A percentile compares a stretch with the other conserved stretches of the same genome.
These are phyloP conservation scores for Diaporthe citrichinensis DNA, from an alignment of 2,329 filamentous ascomycete genomes.

Conservation along the genomic window DNA sequence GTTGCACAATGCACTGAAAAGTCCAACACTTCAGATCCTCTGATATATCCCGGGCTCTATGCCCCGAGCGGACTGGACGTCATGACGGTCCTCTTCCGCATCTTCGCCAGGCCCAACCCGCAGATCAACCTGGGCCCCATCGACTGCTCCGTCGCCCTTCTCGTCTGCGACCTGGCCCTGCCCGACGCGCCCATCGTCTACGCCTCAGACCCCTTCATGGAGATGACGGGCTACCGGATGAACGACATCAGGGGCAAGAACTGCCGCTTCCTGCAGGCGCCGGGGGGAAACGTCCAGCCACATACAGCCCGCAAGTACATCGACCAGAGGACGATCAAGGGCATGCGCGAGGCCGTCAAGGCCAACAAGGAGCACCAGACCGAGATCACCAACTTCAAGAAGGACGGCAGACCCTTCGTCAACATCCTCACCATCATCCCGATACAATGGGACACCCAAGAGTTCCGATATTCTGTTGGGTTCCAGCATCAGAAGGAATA, in stretches of 20 bases:
- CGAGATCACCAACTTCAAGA: conserved; percentile 82
- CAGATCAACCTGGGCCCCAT: conserved; percentile 85
- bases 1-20: conserved; percentile 29
- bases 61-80: conserved; percentile 69
- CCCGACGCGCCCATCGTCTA: conserved; percentile 87
- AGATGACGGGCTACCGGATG: conserved; percentile 83
- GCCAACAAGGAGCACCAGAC: conserved; percentile 62
- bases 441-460: conserved; percentile 75
- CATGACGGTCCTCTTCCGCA: conserved; percentile 71
- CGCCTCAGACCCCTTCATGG: conserved; percentile 83
- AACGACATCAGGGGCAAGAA: conserved; percentile 84
- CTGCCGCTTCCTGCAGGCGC: conserved; percentile 87
- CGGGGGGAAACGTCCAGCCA: conserved; percentile 74
- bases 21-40: conserved; percentile 54
- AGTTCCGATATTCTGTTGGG: conserved; percentile 82
- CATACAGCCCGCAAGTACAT: conserved; percentile 75
- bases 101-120: conserved; percentile 79
- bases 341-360: conserved; percentile 62
- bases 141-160: conserved; percentile 86
- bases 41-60: conserved; percentile 71
- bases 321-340: conserved; percentile 74
- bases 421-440: conserved; percentile 91
- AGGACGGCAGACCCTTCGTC: conserved; percentile 83
- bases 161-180: conserved; percentile 82
- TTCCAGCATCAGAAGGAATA: conserved; percentile 74